Evolutionary conservation across 495 filamentous ascomycete species (phyloP), one percentile per base, ranked within the genome.

Genomic region (Penicillium roqueforti): DNA sequence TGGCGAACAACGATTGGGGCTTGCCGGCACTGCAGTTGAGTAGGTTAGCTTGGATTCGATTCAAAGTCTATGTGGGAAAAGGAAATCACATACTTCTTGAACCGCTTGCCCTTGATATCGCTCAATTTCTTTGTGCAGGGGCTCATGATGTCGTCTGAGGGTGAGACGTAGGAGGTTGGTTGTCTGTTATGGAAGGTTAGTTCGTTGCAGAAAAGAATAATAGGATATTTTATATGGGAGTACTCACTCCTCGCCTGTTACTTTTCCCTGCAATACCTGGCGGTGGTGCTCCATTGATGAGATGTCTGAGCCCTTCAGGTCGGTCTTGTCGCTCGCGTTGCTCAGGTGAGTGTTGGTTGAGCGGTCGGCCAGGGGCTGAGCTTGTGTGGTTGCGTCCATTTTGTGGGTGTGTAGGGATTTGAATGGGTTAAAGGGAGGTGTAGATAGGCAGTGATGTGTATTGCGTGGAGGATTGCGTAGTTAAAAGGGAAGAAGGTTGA

Each of bases 111-210:
- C 76, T 91, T 90, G 67, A 92, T 83, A 42, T 87, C 85, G 47
- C 77, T 86, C 61, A 97, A 72, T 73, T 97, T 97, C 72, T 88
- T 86, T n/a, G 89, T 91, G 70, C 89, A 92, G 14, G 92, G 92
- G 55, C 87, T 91, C 87, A 95, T 87, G 72, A 97, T 89, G 67
- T 83, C 87, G 65, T 97, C 92, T 10, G 89, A 93, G 0, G 92
- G 92, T n/a, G 88, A 93, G 65, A 96, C 76, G 73, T 95, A 97
- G 53, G 80, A 73, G 62, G 83, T 80, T 50, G 83, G 75, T 44
- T 70, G 60, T 20, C 75, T 77, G 39, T 14, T 75, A 43, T 19
- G 8, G 8, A 18, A 2, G 13, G 28, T 60, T 32, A 50, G 26
- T 37, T 7, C 32, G 2, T 26, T 46, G 37, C 16, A 20, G 28